These are phyloP conservation scores for Sporothrix schenckii DNA, from an alignment of 2,329 filamentous ascomycete genomes.

Conservation along the genomic window DNA sequence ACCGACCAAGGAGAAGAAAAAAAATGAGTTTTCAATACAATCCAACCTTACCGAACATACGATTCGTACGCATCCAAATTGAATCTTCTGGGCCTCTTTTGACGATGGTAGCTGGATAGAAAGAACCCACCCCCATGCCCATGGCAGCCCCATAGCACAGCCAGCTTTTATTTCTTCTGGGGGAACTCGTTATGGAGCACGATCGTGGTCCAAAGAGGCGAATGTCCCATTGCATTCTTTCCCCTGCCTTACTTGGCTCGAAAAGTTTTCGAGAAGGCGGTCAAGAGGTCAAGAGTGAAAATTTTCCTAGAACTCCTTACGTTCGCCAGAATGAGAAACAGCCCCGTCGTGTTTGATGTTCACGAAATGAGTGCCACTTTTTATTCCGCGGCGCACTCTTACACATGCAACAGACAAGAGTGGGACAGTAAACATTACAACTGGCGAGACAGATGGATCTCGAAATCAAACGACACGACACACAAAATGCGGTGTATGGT, in stretches of 20 bases:
- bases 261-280: constrained; percentile 28
- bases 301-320: background rate
- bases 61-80: constrained; percentile 2
- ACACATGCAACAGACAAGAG: background rate
- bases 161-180: constrained; percentile 2
- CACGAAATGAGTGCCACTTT: constrained; percentile 22
- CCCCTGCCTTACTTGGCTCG: constrained; percentile 9
- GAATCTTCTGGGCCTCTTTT: background rate
- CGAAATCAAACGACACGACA: background rate
- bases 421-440: constrained; percentile 9
- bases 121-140: constrained; percentile 11
- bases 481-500: constrained; percentile 20
- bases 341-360: constrained; percentile 24
- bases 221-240: background rate
- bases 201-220: constrained; percentile 3
- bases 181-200: background rate
- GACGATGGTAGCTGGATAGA: constrained; percentile 5
- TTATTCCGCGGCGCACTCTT: background rate
- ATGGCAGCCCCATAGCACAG: constrained; percentile 20
- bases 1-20: background rate
- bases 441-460: background rate
- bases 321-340: constrained; percentile 16
- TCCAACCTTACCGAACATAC: constrained; percentile 15
- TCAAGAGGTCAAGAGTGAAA: constrained; percentile 24
- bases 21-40: background rate